These are phyloP conservation scores for Trypanosoma caninum DNA, from an alignment of 208 protist genomes.

Conservation along the genomic window DNA sequence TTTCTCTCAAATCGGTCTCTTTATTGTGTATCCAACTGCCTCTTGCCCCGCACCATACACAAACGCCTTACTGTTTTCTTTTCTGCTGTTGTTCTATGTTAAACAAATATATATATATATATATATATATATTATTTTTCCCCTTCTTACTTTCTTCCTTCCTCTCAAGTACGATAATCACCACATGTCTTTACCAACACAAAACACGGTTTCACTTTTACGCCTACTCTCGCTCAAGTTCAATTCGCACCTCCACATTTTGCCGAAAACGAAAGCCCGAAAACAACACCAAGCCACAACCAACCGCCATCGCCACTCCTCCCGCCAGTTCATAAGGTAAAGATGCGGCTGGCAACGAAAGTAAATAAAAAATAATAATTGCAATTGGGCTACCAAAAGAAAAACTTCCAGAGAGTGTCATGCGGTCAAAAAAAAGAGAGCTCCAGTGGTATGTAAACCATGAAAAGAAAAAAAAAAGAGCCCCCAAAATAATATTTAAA, in stretches of 20 bases:
- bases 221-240: slow-evolving; percentile 18
- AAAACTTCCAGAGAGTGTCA: slow-evolving; percentile 27
- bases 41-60: too few relatives aligned
- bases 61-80: too few relatives aligned
- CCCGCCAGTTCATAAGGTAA: slow-evolving; percentile 14
- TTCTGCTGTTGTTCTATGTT: too few relatives aligned
- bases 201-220: not conserved
- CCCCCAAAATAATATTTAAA: slow-evolving; percentile 20
- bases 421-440: slow-evolving; percentile 30
- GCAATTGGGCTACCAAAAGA: slow-evolving; percentile 22
- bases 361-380: slow-evolving; percentile 18
- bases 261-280: slow-evolving; percentile 21
- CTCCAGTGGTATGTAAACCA: slow-evolving; percentile 28
- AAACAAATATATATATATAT: too few relatives aligned
- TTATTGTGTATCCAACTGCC: too few relatives aligned
- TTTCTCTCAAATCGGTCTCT: too few relatives aligned
- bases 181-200: too few relatives aligned
- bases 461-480: slow-evolving; percentile 26
- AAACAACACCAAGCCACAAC: slow-evolving; percentile 18
- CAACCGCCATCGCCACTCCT: slow-evolving; percentile 12
- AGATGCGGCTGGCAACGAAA: slow-evolving; percentile 2
- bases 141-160: too few relatives aligned
- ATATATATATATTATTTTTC: not conserved
- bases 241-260: slow-evolving; percentile 24
- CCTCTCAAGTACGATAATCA: too few relatives aligned